phyloP scores from a whole-genome alignment of 495 filamentous ascomycete genomes.

The Penicillium odoratum region DNA sequence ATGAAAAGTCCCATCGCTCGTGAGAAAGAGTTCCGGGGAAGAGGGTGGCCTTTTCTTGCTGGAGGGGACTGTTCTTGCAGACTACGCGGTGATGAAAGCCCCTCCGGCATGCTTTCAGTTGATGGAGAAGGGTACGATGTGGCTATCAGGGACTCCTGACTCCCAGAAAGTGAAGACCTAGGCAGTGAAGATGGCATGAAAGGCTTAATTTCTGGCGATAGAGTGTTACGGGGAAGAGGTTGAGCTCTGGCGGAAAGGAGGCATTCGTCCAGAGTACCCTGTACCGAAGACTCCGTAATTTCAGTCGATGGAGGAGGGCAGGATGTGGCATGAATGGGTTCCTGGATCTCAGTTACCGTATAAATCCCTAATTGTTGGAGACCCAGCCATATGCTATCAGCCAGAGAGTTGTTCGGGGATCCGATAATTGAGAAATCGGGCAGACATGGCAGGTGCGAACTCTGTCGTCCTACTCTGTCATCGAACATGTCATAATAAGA shows the following conservation, averaged over 20 bases:
- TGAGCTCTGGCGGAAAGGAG: not conserved
- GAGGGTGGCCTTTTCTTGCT: no score
- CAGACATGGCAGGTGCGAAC: not conserved
- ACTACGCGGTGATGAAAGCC: no score
- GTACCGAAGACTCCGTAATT: not conserved
- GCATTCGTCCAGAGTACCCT: not conserved
- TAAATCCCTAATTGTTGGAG: not conserved
- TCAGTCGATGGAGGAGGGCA: not conserved
- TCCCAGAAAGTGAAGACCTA: no score
- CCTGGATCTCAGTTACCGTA: not conserved
- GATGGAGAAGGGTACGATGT: not conserved
- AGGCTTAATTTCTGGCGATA: not conserved
- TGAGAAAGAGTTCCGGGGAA: not conserved
- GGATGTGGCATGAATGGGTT: not conserved
- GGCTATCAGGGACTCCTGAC: no score
- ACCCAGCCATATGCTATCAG: not conserved
- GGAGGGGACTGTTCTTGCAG: no score
- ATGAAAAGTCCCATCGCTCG: not conserved
- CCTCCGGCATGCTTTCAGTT: no score
- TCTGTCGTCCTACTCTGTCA: not conserved
- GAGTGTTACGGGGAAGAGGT: not conserved
- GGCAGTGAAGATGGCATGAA: not conserved
- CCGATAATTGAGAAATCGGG: not conserved
- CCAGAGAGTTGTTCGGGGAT: not conserved
- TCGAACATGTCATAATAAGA: not conserved